These are phyloP conservation scores for Acanthamoeba polyphaga DNA, from an alignment of 208 protist genomes.

Conservation along the genomic window DNA sequence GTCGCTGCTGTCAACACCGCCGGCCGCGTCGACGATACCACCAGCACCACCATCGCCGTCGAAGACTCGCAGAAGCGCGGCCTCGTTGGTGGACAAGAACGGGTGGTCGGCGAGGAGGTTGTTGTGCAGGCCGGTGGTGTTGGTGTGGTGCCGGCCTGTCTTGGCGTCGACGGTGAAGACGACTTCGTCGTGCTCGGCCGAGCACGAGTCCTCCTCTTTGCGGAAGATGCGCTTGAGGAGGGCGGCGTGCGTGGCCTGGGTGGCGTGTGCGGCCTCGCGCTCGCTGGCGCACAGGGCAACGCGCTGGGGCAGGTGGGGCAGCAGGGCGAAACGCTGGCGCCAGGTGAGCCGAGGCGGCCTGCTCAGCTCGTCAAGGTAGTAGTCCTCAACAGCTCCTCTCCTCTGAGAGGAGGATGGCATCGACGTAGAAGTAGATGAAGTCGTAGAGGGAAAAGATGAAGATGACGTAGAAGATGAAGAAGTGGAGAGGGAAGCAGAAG, in stretches of 20 bases:
- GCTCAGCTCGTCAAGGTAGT: neutral
- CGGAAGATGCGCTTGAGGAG: neutral
- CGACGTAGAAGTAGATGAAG: no score
- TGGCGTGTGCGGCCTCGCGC: neutral
- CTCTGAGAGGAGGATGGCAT: neutral
- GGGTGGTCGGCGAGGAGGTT: constrained; percentile 22
- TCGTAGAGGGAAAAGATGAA: neutral
- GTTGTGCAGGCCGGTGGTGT: neutral
- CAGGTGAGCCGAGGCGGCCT: neutral
- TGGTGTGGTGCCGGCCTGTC: neutral
- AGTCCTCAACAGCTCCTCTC: neutral
- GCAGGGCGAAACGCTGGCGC: neutral
- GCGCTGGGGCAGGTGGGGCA: neutral
- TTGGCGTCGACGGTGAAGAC: neutral
- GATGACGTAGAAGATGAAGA: neutral
- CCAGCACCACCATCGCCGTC: neutral
- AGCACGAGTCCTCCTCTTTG: neutral
- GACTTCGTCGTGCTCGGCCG: neutral
- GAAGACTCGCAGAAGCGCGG: neutral
- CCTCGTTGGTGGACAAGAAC: neutral
- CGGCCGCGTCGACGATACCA: neutral
- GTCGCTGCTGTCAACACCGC: neutral
- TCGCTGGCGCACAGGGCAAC: neutral
- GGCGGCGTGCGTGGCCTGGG: neutral
- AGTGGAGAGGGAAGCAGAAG: neutral